Evolutionary conservation across 2,329 filamentous ascomycete genomes (phyloP), one percentile per base, ranked within the genome.

Genomic region (Aureobasidium musti): DNA sequence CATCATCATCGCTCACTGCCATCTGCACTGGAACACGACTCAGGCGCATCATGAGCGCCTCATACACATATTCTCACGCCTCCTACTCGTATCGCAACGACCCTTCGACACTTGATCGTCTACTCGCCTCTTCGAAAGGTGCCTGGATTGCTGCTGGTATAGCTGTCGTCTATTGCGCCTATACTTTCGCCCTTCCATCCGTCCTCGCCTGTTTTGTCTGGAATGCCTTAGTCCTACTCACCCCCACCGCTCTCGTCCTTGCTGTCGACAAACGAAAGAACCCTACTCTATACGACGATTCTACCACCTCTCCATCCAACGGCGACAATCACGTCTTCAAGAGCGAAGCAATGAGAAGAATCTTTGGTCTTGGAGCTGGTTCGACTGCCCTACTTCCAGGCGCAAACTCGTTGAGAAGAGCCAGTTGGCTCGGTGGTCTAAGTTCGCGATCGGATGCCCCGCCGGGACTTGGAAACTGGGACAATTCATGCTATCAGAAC

Each of bases 401-500:
- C 28, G 54, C 45, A 54, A 39, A 14, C 19, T 59, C 64, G 3
- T 23, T 66, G 53, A 59, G 64, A 33, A 59, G 64, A 60, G 64
- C 64, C n/a, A 66, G 64, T 30, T 66, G 64, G 64, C 45, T 66
- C 8, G 64, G 64, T 23, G 64, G 53, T 19, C 30, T 59, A 11
- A 33, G 33, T 30, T 50, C 53, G 2, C 19, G 5, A 21, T 73
- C 73, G 13, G 73, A 76, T 66, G 76, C 74, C 14, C 82, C 82
- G 17, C 75, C 81, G 1, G 95, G 95, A 0, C 80, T 98, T 63
- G 92, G 91, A 11, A 99, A 99, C 76, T 89, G 88, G 80, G 91
- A 96, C 80, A 97, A 97, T 76, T 97, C 92, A 1, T 98, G 95
- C 81, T 99, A 96, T 77, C 95, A 98, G 78, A 99, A 99, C 77